These are phyloP conservation scores for Phialocephala subalpina DNA, from an alignment of 2,329 filamentous ascomycete species.

Conservation along the genomic window DNA sequence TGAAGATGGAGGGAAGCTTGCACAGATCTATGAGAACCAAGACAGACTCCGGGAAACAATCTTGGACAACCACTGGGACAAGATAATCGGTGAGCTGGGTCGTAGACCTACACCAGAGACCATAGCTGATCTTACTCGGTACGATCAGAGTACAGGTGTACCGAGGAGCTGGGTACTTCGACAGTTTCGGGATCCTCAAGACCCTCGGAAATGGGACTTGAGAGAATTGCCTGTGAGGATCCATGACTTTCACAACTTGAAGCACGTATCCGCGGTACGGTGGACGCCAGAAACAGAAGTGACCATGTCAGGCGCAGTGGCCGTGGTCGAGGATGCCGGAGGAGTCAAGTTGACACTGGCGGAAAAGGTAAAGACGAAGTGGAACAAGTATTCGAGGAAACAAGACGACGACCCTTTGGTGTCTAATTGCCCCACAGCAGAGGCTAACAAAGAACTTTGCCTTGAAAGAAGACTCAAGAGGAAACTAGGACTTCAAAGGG, in stretches of 20 bases:
- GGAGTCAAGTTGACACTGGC: neutral
- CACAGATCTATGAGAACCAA: neutral
- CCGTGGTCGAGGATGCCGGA: neutral
- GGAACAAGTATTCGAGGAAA: neutral
- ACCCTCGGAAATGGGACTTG: neutral
- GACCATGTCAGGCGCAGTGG: neutral
- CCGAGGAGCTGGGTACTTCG: too few species aligned
- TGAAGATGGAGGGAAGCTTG: neutral
- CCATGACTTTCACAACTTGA: neutral
- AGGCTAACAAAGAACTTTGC: neutral
- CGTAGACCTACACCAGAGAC: neutral
- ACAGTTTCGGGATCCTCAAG: too few species aligned
- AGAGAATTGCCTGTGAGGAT: neutral
- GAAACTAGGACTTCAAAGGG: neutral
- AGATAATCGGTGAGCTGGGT: conserved; percentile 1
- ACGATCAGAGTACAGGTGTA: too few species aligned
- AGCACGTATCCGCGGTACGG: neutral
- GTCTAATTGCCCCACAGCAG: neutral
- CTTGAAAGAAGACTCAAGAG: neutral
- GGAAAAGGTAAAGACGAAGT: neutral
- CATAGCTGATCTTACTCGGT: neutral
- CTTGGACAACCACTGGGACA: conserved; percentile 15
- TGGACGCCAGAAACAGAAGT: neutral
- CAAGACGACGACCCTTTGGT: neutral
- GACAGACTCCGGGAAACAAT: neutral